phyloP scores from a whole-genome alignment of 148 eudicot genomes.

The Arbutus unedo region DNA sequence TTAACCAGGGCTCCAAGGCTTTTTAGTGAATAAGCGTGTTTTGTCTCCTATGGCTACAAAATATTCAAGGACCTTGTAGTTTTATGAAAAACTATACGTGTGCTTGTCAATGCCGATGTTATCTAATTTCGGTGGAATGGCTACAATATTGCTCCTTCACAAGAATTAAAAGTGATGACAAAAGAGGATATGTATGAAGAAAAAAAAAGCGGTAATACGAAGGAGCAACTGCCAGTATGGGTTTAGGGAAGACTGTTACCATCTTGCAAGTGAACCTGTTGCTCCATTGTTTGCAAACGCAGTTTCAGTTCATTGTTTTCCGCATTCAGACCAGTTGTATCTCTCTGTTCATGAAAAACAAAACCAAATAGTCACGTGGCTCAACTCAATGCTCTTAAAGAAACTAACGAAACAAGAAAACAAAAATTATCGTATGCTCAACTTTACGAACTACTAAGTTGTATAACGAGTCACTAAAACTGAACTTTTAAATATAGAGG shows the following conservation, averaged over 20 bases:
- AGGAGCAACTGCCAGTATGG: neutral
- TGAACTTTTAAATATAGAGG: neutral
- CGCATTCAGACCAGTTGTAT: conserved; percentile 80
- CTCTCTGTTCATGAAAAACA: conserved; percentile 53
- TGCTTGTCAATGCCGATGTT: neutral
- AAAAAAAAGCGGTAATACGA: neutral
- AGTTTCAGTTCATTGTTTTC: conserved; percentile 91
- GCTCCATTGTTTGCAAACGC: conserved; percentile 94
- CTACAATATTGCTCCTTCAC: neutral
- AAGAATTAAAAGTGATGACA: neutral
- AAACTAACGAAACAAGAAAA: neutral
- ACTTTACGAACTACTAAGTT: neutral
- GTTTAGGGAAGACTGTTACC: conserved; percentile 39
- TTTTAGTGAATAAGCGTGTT: neutral
- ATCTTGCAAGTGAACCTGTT: conserved; percentile 95
- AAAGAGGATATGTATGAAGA: neutral
- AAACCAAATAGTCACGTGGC: neutral
- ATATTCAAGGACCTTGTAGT: neutral
- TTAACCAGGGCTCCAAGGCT: neutral
- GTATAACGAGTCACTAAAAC: neutral
- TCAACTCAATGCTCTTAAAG: neutral
- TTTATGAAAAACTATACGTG: neutral
- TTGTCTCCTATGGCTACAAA: neutral
- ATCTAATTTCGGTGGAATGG: neutral
- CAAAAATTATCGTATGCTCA: neutral